Base-by-base conservation (phyloP, 306 rosid genomes). In the Luffa aegyptiaca region DNA sequence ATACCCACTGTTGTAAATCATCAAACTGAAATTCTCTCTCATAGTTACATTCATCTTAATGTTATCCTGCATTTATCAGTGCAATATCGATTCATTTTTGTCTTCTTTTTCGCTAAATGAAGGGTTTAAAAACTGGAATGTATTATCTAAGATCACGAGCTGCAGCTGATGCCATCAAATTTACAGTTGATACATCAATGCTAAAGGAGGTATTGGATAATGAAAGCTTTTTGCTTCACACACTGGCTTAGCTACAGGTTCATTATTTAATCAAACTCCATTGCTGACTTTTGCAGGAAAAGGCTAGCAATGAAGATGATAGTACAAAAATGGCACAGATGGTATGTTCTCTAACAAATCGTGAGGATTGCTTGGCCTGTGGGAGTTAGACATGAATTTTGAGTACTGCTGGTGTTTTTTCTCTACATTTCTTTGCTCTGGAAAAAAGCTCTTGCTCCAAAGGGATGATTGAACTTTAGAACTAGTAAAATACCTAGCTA, bases 101-200 rank as follows among this genome's bases (percentile, higher is more conserved):
- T 36, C 31, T 69, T 72, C 36, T 83, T 49, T 44, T 80, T 83
- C 33, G 69, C 10, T 55, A 55, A 36, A 26, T 61, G 52, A 68
- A 92, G 97, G 98, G 98, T 71, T 78, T 94, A 81, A 94, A 94
- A 81, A 92, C 97, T 7, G 97, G 98, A 56, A 92, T 94, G 98
- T 94, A 92, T 81, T 92, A 94, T 82, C 94, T 93, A 37, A 87
- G 97, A 65, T 81, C 94, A 61, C 89, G 89, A 10, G 93, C 98
- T 11, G 98, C 97, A 36, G 92, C 92, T 8, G 96, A 94, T 39
- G 98, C 98, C 39, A 94, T 94, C 85, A 90, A 94, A 88, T 90
- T 94, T 80, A 92, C 98, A 10, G 97, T 94, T 6, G 97, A 94
- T 84, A 83, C 92, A 21, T 51, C 95, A 48, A 63, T 80, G 81